Evolutionary conservation across 2,329 filamentous ascomycete species (phyloP).

Genomic region (Venturia pyrina): DNA sequence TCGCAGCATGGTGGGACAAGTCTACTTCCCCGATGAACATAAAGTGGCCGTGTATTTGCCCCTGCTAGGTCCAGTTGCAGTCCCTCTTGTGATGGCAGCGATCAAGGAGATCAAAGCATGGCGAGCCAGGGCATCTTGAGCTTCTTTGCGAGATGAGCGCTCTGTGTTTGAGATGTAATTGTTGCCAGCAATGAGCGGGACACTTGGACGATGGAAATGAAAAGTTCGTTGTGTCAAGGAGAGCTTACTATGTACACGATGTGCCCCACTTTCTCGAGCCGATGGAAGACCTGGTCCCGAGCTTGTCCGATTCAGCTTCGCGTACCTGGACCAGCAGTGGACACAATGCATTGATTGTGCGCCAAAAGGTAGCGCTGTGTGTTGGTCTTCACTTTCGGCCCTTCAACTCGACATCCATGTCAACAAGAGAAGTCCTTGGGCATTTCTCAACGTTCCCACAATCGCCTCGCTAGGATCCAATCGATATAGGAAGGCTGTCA

Average conservation of each 20-base stretch:
- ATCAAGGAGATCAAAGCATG: conserved; percentile 53
- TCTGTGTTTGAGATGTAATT: neutral
- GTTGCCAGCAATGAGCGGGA: no score
- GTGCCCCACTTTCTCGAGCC: neutral
- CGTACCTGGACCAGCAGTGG: neutral
- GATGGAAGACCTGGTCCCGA: neutral
- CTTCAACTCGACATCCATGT: no score
- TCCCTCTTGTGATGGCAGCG: conserved; percentile 75
- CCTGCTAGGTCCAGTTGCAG: conserved; percentile 78
- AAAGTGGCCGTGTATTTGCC: conserved; percentile 95
- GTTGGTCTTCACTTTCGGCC: neutral
- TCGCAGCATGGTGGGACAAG: conserved; percentile 96
- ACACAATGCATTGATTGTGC: no score
- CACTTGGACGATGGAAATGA: neutral
- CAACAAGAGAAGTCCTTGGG: no score
- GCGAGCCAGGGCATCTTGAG: neutral
- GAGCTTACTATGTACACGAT: neutral
- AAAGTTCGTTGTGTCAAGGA: neutral
- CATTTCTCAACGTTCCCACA: no score
- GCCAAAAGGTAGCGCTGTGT: no score
- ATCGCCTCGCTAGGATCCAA: neutral
- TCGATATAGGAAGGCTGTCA: neutral
- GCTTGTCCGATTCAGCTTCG: neutral
- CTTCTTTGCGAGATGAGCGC: neutral
- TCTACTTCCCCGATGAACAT: conserved; percentile 98